Evolutionary conservation across 768 basidiomycete species (phyloP).

Genomic region (Pleurotus sapidus): DNA sequence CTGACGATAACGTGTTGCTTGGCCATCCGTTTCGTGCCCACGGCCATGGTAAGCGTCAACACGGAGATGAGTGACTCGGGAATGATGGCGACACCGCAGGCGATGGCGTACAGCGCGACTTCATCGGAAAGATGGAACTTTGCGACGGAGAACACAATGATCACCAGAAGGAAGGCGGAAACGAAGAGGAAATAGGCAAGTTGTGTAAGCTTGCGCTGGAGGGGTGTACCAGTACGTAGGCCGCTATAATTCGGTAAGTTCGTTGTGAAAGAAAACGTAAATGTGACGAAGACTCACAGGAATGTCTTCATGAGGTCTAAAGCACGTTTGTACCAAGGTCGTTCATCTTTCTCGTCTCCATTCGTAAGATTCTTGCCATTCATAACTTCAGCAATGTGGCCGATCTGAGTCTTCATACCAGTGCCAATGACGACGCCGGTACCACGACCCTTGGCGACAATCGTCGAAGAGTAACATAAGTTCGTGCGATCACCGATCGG

Average conservation of each 20-base stretch:
- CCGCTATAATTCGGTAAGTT: constrained; percentile 1
- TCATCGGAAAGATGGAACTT: constrained; percentile 4
- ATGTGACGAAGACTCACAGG: constrained; percentile 20
- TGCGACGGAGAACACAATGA: constrained; percentile 12
- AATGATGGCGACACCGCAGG: constrained; percentile 10
- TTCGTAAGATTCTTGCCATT: constrained; percentile 19
- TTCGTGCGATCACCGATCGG: constrained; percentile 42
- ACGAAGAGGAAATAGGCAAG: constrained; percentile 12
- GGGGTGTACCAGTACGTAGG: constrained; percentile 12
- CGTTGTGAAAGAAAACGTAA: background rate
- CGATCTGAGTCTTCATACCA: constrained; percentile 52
- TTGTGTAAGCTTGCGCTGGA: constrained; percentile 13
- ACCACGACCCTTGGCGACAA: constrained; percentile 47
- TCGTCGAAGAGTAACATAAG: constrained; percentile 39
- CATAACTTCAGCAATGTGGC: constrained; percentile 34
- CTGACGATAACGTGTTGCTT: constrained; percentile 58
- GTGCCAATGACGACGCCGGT: constrained; percentile 44
- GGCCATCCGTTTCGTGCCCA: constrained; percentile 11
- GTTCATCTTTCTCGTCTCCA: constrained; percentile 13
- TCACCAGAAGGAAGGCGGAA: constrained; percentile 10
- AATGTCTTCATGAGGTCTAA: constrained; percentile 18
- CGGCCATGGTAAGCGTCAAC: constrained; percentile 11
- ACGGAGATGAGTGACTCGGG: constrained; percentile 12
- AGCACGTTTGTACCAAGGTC: constrained; percentile 21
- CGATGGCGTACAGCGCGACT: constrained; percentile 8